Base-by-base conservation (phyloP, 2,329 filamentous ascomycete genomes). In the Teratosphaeria pseudoeucalypti region DNA sequence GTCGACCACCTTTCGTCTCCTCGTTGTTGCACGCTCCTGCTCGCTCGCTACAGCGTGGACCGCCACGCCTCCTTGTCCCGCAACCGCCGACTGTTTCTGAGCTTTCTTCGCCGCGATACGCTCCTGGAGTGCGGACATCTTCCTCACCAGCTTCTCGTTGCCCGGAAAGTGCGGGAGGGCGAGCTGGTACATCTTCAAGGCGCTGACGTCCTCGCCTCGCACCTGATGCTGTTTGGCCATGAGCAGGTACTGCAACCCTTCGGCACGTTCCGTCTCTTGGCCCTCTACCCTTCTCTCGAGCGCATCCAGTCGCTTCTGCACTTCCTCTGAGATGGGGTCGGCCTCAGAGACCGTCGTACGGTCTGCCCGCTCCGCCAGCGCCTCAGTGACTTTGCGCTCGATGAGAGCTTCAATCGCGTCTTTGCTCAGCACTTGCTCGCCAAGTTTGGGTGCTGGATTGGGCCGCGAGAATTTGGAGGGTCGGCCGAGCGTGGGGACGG, bases 211-310 rank as follows among this genome's bases (percentile, higher is more conserved):
- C 65, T 96, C 89, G 1, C 90, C 90, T 3, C 85, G 82, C 57
- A 90, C 89, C 70, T 92, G 91, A 69, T 95, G 89, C 71, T 96
- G 91, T 65, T 94, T 89, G 1, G 90, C 92, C 81, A 94, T 90
- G n/a, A 96, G 79, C 37, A 97, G 76, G 67, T 88, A 90, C 11
- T 90, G 88, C 32, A 97, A 75, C 0, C 92, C 94, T 63, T 96
- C 90, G 0, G 89, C 86, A 57, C 88, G 85, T 29, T 95, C 90
- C 43, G 92, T 89, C 54, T 81, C 77, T 60, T 78, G 75, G 14
- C 81, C 78, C 60, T 92, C 88, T 32, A 97, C 88, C n/a, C 89
- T 87, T 65, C 87, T 84, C 74, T 97, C 92, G 3, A 97, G 80
- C 0, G 88, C 86, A 60, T 96, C 90, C 0, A 97, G 79, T 0